phyloP scores from a whole-genome alignment of 2,329 filamentous ascomycete genomes.

The Fusarium transvaalense region DNA sequence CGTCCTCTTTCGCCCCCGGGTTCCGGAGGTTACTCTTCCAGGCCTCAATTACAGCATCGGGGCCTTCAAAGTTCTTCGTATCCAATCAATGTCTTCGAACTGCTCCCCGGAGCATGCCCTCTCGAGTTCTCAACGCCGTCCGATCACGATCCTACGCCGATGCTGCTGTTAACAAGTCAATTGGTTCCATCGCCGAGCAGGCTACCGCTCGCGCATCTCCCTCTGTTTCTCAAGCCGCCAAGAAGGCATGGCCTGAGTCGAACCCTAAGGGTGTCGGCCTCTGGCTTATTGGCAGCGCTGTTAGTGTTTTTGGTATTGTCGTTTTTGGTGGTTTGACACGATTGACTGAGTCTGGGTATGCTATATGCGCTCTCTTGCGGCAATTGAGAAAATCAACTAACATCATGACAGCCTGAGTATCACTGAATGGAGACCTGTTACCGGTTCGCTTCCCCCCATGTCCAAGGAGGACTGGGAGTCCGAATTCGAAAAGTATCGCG shows the following conservation, averaged over 20 bases:
- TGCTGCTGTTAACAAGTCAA: conserved; percentile 49
- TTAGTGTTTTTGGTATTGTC: conserved; percentile 96
- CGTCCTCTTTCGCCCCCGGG: conserved; percentile 58
- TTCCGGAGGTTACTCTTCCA: conserved; percentile 57
- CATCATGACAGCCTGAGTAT: conserved; percentile 80
- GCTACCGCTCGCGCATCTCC: conserved; percentile 43
- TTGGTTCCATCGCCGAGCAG: conserved; percentile 47
- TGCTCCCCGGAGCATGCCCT: conserved; percentile 51
- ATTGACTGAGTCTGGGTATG: conserved; percentile 94
- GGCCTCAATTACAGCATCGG: conserved; percentile 48
- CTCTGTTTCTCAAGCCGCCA: conserved; percentile 45
- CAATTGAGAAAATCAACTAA: conserved; percentile 9
- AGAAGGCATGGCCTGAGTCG: conserved; percentile 67
- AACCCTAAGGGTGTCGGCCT: conserved; percentile 85
- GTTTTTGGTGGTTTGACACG: conserved; percentile 94
- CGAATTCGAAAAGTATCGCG: conserved; percentile 92
- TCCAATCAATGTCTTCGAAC: conserved; percentile 64
- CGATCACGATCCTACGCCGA: conserved; percentile 57
- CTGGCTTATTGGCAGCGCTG: conserved; percentile 92
- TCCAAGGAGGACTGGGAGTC: conserved; percentile 86
- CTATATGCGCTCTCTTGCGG: not conserved
- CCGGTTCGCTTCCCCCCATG: conserved; percentile 87
- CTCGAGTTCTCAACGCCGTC: conserved; percentile 56
- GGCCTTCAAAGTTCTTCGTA: conserved; percentile 56
- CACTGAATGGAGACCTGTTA: conserved; percentile 98